These are phyloP conservation scores for Eleusine coracana DNA, from an alignment of 176 grass and related monocot species.

Conservation along the genomic window DNA sequence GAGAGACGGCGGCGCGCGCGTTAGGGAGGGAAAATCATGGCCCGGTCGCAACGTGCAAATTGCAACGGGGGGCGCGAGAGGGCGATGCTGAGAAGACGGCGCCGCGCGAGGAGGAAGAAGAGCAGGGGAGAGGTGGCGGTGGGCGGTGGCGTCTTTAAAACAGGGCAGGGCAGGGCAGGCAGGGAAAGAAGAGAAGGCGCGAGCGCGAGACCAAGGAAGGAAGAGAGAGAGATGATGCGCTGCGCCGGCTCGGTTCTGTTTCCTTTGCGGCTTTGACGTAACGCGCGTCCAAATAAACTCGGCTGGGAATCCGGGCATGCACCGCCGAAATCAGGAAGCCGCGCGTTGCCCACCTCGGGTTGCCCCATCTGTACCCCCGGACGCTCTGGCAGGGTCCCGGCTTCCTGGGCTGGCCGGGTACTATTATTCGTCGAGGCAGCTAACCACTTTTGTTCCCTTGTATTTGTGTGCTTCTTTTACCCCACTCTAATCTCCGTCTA, in stretches of 20 bases:
- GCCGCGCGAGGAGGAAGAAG: neutral
- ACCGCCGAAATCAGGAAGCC: neutral
- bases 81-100: neutral
- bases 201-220: neutral
- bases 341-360: neutral
- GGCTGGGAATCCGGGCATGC: neutral
- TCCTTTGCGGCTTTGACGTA: neutral
- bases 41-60: neutral
- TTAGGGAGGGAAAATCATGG: neutral
- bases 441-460: constrained; percentile 19
- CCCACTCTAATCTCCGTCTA: neutral
- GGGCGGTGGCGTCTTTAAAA: constrained; percentile 30
- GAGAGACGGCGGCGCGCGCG: neutral
- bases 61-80: neutral
- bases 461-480: neutral
- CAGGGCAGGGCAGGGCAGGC: neutral
- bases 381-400: constrained; percentile 45
- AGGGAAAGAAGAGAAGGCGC: too few species aligned
- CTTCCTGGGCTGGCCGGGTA: constrained; percentile 7
- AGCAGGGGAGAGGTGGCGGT: neutral
- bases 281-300: neutral
- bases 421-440: constrained; percentile 15
- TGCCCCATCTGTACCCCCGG: constrained; percentile 13
- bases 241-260: neutral
- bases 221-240: neutral